Base-by-base conservation (phyloP, 2,329 filamentous ascomycete species). In the Epichloe elymi region DNA sequence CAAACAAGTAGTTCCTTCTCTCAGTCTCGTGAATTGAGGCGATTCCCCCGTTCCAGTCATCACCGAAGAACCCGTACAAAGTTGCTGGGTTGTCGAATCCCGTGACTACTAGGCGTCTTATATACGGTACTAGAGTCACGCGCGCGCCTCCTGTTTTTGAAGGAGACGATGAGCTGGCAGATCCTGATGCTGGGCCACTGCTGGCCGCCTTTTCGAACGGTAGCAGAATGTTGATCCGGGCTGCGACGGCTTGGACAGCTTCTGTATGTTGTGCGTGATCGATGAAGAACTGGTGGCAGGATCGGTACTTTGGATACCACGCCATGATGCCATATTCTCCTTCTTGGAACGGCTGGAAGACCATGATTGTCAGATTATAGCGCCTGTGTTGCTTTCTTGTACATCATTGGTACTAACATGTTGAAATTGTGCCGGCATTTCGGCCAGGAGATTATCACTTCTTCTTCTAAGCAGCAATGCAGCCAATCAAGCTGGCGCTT, bases 61-160 rank as follows among this genome's bases (percentile, higher is more conserved):
- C 87, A n/a, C 93, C 93, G 60, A 97, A 98, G 71, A 96, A 95
- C 11, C 89, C 89, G 63, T 95, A 88, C 54, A 98, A 72, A n/a
- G 97, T 83, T 0, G 82, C 82, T 0, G 86, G 82, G 40, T 82
- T 83, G 65, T 97, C 93, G 71, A 95, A 93, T 2, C 90, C 91
- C 0, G 91, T 97, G 15, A 88, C 88, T 45, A 97, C 82, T 2
- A 97, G 77, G 15, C 93, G 86, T 36, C 91, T 84, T 55, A 97
- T 83, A 65, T 95, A 98, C 0, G 93, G 91, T 4, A 93, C 78
- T 11, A 96, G 74, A 20, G 48, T 44, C 15, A 53, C 51, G 12
- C 36, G 26, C 14, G 63, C 58, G 6, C 59, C 54, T 37, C 15
- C 43, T n/a, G 46, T 3, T 17, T 10, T n/a, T n/a, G 50, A 15